Conservation (phyloP, 345 rosid genomes). For the Hirschfeldia incana region DNA sequence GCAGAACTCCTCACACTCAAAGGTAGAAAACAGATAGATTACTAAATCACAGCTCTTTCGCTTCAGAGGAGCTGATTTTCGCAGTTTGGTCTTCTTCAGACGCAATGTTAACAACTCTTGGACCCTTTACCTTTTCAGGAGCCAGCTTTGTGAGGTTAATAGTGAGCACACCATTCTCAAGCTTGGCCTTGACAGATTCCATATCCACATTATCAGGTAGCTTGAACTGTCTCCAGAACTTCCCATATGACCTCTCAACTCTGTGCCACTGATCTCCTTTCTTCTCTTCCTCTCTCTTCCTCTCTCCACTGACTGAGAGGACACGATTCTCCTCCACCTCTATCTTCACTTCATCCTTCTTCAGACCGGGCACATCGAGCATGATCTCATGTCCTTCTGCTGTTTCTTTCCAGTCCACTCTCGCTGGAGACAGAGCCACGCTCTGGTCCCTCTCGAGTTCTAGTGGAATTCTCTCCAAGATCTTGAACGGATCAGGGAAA, state of each 20-base stretch:
- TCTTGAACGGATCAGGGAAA: slow-evolving; percentile 59
- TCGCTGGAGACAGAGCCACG: slow-evolving; percentile 49
- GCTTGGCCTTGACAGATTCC: slow-evolving; percentile 68
- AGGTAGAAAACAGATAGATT: not conserved
- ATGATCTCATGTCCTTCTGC: slow-evolving; percentile 62
- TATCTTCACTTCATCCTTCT: slow-evolving; percentile 77
- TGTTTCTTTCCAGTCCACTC: slow-evolving; percentile 95
- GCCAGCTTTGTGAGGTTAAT: slow-evolving; percentile 58
- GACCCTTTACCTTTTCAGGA: slow-evolving; percentile 65
- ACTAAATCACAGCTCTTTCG: slow-evolving; percentile 56
- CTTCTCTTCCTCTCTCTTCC: slow-evolving; percentile 70
- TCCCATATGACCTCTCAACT: slow-evolving; percentile 75
- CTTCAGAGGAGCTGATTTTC: slow-evolving; percentile 42
- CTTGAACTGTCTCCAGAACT: slow-evolving; percentile 84
- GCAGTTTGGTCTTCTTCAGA: slow-evolving; percentile 48
- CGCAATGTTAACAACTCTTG: slow-evolving; percentile 57
- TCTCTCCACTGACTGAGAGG: slow-evolving; percentile 74
- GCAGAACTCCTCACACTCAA: not conserved
- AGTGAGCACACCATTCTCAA: slow-evolving; percentile 74
- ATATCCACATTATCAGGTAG: slow-evolving; percentile 77
- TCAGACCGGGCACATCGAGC: slow-evolving; percentile 78
- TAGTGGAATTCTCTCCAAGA: slow-evolving; percentile 70
- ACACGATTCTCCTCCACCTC: slow-evolving; percentile 70
- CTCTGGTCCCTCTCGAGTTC: slow-evolving; percentile 53
- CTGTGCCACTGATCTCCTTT: slow-evolving; percentile 88